Evolutionary conservation across 306 rosid genomes (phyloP).

Genomic region (Parietaria judaica): DNA sequence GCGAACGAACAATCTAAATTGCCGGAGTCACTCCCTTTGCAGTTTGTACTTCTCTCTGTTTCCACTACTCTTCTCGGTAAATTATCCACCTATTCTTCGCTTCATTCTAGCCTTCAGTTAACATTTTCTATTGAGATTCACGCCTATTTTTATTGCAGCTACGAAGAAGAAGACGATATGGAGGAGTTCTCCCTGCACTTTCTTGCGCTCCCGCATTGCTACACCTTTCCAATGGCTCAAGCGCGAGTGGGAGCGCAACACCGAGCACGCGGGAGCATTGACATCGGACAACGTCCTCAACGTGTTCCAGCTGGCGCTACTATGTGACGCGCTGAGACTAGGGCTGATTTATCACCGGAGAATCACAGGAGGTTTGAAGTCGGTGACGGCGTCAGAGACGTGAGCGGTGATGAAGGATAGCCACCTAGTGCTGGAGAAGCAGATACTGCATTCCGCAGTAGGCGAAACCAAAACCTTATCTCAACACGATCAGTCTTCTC

Average conservation of each 20-base stretch:
- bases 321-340: constrained; percentile 79
- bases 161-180: constrained; percentile 52
- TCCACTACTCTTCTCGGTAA: constrained; percentile 67
- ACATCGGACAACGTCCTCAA: constrained; percentile 54
- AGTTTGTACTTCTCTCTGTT: constrained; percentile 68
- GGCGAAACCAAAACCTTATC: too few relatives aligned
- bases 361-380: constrained; percentile 47
- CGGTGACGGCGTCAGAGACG: too few relatives aligned
- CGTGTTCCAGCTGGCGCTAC: constrained; percentile 67
- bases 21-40: constrained; percentile 62
- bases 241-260: constrained; percentile 47
- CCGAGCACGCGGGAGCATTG: constrained; percentile 39
- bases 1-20: constrained; percentile 41
- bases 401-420: too few relatives aligned
- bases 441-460: too few relatives aligned
- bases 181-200: constrained; percentile 48
- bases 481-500: too few relatives aligned
- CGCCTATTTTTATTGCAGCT: constrained; percentile 28
- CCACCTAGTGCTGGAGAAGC: too few relatives aligned
- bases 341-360: constrained; percentile 64
- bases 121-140: not conserved
- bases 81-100: not conserved
- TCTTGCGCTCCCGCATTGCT: constrained; percentile 71
- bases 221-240: constrained; percentile 65
- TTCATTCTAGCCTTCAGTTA: too few relatives aligned